A percentile compares a stretch with the other conserved stretches of the same genome.
phyloP scores from a whole-genome alignment of 495 filamentous ascomycete genomes.

The Penicillium cinerascens region DNA sequence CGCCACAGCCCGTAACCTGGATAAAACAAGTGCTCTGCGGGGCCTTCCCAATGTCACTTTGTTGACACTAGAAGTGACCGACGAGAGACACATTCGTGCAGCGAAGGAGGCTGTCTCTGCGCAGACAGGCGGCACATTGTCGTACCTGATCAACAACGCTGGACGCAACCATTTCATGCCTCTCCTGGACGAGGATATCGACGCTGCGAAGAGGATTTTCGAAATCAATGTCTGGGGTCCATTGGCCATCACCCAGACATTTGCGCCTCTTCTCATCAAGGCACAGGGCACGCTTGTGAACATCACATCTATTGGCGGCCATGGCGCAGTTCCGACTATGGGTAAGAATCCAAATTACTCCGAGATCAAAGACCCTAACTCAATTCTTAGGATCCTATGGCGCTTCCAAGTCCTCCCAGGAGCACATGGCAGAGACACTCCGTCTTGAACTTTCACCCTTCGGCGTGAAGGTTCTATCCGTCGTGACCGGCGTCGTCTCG shows the following conservation, averaged over 20 bases:
- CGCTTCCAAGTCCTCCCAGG: slow-evolving; percentile 51
- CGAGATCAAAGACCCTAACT: background rate
- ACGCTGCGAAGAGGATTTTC: slow-evolving; percentile 41
- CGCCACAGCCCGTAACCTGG: slow-evolving; percentile 48
- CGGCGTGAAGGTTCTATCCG: slow-evolving; percentile 50
- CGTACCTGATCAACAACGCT: slow-evolving; percentile 57
- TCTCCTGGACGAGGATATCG: slow-evolving; percentile 45
- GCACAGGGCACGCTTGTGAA: slow-evolving; percentile 46
- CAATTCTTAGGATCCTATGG: slow-evolving; percentile 34
- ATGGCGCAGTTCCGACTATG: slow-evolving; percentile 32
- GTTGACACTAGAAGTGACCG: slow-evolving; percentile 1
- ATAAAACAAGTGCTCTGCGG: slow-evolving; percentile 29
- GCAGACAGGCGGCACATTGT: slow-evolving; percentile 29
- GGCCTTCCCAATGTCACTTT: slow-evolving; percentile 15
- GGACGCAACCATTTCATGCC: slow-evolving; percentile 42
- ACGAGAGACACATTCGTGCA: slow-evolving; percentile 30
- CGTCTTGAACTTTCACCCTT: slow-evolving; percentile 53
- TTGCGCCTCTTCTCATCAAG: slow-evolving; percentile 48
- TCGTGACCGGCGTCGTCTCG: slow-evolving; percentile 25
- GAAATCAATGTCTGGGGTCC: slow-evolving; percentile 53
- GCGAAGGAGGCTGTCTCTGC: background rate
- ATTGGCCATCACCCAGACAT: slow-evolving; percentile 52
- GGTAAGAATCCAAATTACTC: background rate
- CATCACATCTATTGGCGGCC: slow-evolving; percentile 47
- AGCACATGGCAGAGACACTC: slow-evolving; percentile 47